Evolutionary conservation across 768 basidiomycete genomes (phyloP), one percentile per base, ranked within the genome.

Genomic region (Pilatotrama ljubarskyi): DNA sequence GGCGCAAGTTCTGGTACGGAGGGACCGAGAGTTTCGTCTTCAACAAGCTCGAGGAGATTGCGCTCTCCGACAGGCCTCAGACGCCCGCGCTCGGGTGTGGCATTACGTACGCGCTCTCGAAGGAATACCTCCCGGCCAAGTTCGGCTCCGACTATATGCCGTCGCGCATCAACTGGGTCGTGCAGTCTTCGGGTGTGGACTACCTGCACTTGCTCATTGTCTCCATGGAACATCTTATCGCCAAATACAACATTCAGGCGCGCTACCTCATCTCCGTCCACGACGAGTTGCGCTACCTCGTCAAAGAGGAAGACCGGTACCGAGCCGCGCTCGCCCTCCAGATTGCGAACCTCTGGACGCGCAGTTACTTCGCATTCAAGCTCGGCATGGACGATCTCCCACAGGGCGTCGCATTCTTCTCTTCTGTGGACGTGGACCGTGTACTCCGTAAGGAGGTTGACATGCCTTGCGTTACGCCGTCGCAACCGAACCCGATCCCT

Each of bases 141-240:
- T 92, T 93, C 61, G 92, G 91, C 13, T 74, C 87, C 0, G 92
- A 95, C 64, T 98, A 92, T 72, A 88, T 98, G 82, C 90, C 97
- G 0, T 97, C 94, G 6, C 85, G 97, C 42, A 95, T 98, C 77
- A 99, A 99, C 70, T 98, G 97, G 97, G 97, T 95, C 49, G 97
- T 98, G 6, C 97, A 98, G 69, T 98, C 95, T 3, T 97, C 95
- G 0, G 97, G 96, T 3, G 96, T 98, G 42, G 97, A 98, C 73
- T 98, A 99, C 70, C 87, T 98, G 9, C 97, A 99, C 69, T 85
- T 99, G 38, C 83, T 98, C 59, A 93, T 99, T 68, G 93, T 95
- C 47, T 84, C 93, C 5, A 98, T 98, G 95, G 85, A 94, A 61
- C 81, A 96, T 71, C 83, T 99, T 37, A 86, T 88, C 56, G 72